phyloP scores from a whole-genome alignment of 1,139 yeast genomes.

The Yamadazyma buinensis region DNA sequence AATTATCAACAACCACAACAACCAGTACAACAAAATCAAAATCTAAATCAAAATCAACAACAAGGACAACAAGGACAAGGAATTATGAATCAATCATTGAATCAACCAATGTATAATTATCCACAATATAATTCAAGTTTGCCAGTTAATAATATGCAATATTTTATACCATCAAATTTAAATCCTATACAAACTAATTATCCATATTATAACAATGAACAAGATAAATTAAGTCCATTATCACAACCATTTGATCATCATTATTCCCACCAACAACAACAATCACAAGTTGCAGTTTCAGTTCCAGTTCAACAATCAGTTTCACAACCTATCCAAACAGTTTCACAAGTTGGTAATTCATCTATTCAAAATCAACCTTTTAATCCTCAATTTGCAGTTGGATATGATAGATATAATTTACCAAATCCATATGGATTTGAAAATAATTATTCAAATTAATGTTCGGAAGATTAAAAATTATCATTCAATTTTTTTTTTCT shows the following conservation, averaged over 20 bases:
- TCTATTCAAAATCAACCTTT: background rate
- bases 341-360: background rate
- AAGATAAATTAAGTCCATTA: slow-evolving; percentile 28
- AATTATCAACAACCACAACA: slow-evolving; percentile 7
- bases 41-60: slow-evolving; percentile 8
- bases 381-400: slow-evolving; percentile 16
- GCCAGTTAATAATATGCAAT: slow-evolving; percentile 16
- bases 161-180: slow-evolving; percentile 8
- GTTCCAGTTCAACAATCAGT: background rate
- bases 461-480: too few species aligned
- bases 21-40: slow-evolving; percentile 15
- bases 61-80: too few species aligned
- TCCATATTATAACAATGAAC: slow-evolving; percentile 24
- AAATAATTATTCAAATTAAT: slow-evolving; percentile 5
- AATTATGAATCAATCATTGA: background rate
- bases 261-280: slow-evolving; percentile 6
- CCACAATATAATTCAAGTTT: slow-evolving; percentile 2
- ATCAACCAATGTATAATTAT: slow-evolving; percentile 4
- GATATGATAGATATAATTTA: slow-evolving; percentile 24
- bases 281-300: slow-evolving; percentile 1
- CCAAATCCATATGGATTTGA: slow-evolving; percentile 27
- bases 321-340: background rate
- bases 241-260: slow-evolving; percentile 17
- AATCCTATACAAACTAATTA: slow-evolving; percentile 15
- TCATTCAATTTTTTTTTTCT: too few species aligned